Conservation (phyloP, 352 stramenopile genomes). For the Globisporangium mamillatum region DNA sequence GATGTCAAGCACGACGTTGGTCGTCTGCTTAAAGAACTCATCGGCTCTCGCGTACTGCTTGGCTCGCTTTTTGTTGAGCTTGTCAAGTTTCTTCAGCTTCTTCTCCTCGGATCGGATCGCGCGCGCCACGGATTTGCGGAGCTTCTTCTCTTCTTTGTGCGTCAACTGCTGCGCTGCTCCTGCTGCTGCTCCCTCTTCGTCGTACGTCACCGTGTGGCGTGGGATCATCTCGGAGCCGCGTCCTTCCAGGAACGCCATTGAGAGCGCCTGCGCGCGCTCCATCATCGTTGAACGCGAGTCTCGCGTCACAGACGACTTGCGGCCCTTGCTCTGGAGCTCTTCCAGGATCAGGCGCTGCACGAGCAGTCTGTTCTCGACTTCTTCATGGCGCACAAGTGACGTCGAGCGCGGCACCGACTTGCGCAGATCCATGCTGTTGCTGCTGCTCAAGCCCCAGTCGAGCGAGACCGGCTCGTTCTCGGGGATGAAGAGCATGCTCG, state of each 20-base stretch:
- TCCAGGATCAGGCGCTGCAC: slow-evolving; percentile 18
- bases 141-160: slow-evolving; percentile 30
- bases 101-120: slow-evolving; percentile 31
- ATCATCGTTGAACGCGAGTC: slow-evolving; percentile 12
- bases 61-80: slow-evolving; percentile 18
- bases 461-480: slow-evolving; percentile 17
- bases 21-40: slow-evolving; percentile 18
- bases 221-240: slow-evolving; percentile 13
- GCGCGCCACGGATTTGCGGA: slow-evolving; percentile 29
- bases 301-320: neutral
- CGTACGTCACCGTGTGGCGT: neutral
- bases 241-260: slow-evolving; percentile 11
- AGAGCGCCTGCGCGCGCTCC: slow-evolving; percentile 16
- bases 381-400: neutral
- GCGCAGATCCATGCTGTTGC: slow-evolving; percentile 13
- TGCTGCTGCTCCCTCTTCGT: neutral
- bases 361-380: slow-evolving; percentile 9
- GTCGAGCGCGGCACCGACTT: slow-evolving; percentile 3
- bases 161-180: slow-evolving; percentile 9
- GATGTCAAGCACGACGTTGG: neutral
- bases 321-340: slow-evolving; percentile 12
- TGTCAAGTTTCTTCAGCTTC: slow-evolving; percentile 31
- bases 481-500: slow-evolving; percentile 12
- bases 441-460: slow-evolving; percentile 15
- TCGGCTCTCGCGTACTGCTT: slow-evolving; percentile 19